Evolutionary conservation across 140 eudicot species (phyloP), one percentile per base, ranked within the genome.

Genomic region (Flaveria floridana): DNA sequence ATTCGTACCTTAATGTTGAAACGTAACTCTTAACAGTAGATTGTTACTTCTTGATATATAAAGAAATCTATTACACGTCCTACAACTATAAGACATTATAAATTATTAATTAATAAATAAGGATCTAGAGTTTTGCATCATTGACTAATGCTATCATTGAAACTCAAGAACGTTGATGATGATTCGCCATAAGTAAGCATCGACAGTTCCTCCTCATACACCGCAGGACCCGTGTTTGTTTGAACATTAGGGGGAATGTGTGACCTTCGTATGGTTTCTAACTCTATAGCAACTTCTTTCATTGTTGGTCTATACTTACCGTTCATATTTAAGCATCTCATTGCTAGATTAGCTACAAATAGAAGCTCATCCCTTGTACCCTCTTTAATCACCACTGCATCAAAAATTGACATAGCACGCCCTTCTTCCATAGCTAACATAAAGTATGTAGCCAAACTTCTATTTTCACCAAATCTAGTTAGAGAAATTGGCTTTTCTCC

Each of bases 391-490:
- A 23, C 61, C 7, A 26, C 1, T 48, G 55, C 30, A 41, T 75
- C 25, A 23, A 70, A 14, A 25, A 50, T 23, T 1, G 44, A 23
- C 51, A 70, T 16, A 12, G 66, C 30, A 6, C 23, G 15, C 6
- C 50, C 42, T 8, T 71, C 70, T 72, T 76, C 75, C 79, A 76
- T 42, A 2, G 73, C 48, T 37, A 51, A 56, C 11, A 76, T 52
- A 55, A 81, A 81, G n/a, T 53, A 53, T 19, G 75, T 58, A 34
- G 72, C 75, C 50, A 76, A 71, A 55, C 59, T 69, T 69, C 59
- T 47, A 23, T 6, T 13, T 47, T 21, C 74, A 6, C 74, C 74
- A 25, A 69, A 23, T 15, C 55, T 20, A 34, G 67, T 58, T 9
- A 55, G 20, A 52, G 78, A 75, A 12, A 81, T 53, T 3, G 85